A percentile compares a stretch with the other conserved stretches of the same genome.
phyloP scores from a whole-genome alignment of 805 yeast genomes.

The Kluyveromyces dobzhanskii region DNA sequence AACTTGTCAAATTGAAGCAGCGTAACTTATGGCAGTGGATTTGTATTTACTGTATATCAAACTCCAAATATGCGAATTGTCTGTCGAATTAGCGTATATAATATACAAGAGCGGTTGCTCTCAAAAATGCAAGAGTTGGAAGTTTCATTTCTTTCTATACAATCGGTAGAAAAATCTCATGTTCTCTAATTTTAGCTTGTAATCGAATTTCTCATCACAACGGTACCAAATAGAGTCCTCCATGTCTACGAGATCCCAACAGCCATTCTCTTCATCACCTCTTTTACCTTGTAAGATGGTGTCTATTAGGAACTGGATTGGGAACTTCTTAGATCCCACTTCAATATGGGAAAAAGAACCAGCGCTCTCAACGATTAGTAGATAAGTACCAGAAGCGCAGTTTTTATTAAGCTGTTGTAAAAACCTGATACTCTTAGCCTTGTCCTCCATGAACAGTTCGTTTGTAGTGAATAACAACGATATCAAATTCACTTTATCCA shows the following conservation, averaged over 20 bases:
- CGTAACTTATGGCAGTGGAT: no score
- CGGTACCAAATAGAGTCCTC: conserved; percentile 83
- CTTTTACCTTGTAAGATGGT: conserved; percentile 54
- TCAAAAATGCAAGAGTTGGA: no score
- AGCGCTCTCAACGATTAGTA: conserved; percentile 78
- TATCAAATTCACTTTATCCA: conserved; percentile 39
- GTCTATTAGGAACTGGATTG: conserved; percentile 73
- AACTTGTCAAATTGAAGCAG: no score
- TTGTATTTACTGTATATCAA: no score
- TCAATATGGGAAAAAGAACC: conserved; percentile 80
- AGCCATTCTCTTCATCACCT: conserved; percentile 36
- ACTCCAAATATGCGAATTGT: no score
- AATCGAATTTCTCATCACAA: conserved; percentile 41
- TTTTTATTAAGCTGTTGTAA: conserved; percentile 42
- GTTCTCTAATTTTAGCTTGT: conserved; percentile 67
- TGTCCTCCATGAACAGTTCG: conserved; percentile 69
- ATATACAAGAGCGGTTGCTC: no score
- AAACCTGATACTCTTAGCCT: conserved; percentile 49
- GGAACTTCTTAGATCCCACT: conserved; percentile 70
- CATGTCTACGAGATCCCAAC: conserved; percentile 58
- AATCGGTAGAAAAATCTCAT: conserved; percentile 81
- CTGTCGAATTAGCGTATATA: no score
- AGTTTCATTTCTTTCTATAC: conserved; percentile 44
- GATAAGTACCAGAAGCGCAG: conserved; percentile 49
- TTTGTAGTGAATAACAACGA: conserved; percentile 81